These are phyloP conservation scores for Aspergillus flavus DNA, from an alignment of 2,329 filamentous ascomycete genomes.

Conservation along the genomic window DNA sequence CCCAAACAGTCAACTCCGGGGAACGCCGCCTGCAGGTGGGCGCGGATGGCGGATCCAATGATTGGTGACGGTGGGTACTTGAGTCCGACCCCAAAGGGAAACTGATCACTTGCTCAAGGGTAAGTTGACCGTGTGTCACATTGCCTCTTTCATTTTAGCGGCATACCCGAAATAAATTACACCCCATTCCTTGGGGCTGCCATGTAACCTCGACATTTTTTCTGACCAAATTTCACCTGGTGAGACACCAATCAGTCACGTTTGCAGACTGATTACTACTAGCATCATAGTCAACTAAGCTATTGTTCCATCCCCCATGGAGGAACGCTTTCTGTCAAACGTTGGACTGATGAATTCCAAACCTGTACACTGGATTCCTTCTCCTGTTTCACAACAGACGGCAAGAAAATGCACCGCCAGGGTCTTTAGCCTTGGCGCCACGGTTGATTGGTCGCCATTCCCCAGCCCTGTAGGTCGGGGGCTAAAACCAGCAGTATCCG, in stretches of 20 bases:
- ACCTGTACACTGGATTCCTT: not conserved
- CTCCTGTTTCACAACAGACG: slow-evolving; percentile 4
- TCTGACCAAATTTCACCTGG: not conserved
- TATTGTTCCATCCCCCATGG: not conserved
- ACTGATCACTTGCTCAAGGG: slow-evolving; percentile 3
- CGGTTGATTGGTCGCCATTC: not conserved
- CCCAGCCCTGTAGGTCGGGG: slow-evolving; percentile 1
- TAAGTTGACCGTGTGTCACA: slow-evolving; percentile 1
- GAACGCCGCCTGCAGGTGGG: not conserved
- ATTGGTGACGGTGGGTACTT: not conserved
- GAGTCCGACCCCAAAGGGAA: not conserved
- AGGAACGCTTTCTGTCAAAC: not conserved
- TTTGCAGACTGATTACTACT: not conserved
- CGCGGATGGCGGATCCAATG: not conserved
- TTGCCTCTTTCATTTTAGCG: slow-evolving; percentile 1
- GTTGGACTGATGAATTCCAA: not conserved
- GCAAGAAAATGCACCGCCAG: slow-evolving; percentile 4
- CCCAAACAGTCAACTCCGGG: not conserved
- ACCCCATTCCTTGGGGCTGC: not conserved
- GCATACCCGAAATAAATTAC: not conserved
- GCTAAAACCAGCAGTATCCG: not conserved
- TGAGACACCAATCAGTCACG: not conserved
- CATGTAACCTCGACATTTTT: not conserved
- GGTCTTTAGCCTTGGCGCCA: not conserved
- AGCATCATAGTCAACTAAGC: not conserved